Evolutionary conservation across 1,284 basidiomycete genomes (phyloP).

Genomic region (Ceratobasidium sp.): DNA sequence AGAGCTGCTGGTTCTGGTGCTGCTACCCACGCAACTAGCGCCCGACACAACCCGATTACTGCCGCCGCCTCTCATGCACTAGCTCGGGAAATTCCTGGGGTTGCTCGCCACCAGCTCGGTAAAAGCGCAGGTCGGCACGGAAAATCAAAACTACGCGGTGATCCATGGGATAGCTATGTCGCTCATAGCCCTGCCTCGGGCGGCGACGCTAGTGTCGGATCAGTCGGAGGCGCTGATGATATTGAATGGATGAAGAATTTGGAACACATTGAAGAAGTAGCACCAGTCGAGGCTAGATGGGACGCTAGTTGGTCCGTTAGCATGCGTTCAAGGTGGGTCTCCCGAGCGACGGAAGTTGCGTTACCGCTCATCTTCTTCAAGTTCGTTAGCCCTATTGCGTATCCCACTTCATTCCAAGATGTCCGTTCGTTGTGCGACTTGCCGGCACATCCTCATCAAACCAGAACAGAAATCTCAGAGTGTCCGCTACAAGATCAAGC

Average conservation of each 20-base stretch:
- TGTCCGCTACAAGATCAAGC: constrained; percentile 95
- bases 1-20: constrained; percentile 59
- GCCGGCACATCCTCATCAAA: constrained; percentile 96
- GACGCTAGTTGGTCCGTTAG: constrained; percentile 53
- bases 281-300: constrained; percentile 75
- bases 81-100: constrained; percentile 70
- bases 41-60: constrained; percentile 83
- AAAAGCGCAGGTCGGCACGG: constrained; percentile 27
- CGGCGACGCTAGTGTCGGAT: constrained; percentile 18
- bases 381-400: constrained; percentile 86
- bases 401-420: constrained; percentile 93
- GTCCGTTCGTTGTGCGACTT: constrained; percentile 94
- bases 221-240: constrained; percentile 58
- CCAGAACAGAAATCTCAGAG: constrained; percentile 97
- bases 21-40: constrained; percentile 64
- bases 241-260: constrained; percentile 76
- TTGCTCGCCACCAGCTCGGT: constrained; percentile 32
- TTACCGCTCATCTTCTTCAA: constrained; percentile 54
- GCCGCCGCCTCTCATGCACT: constrained; percentile 87
- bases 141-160: constrained; percentile 45
- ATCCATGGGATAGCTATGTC: constrained; percentile 47
- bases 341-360: neutral
- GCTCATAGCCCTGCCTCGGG: constrained; percentile 28
- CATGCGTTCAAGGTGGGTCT: constrained; percentile 27
- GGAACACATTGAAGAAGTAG: constrained; percentile 72